phyloP scores from a whole-genome alignment of 2,329 filamentous ascomycete species.

The Zalaria sp. region DNA sequence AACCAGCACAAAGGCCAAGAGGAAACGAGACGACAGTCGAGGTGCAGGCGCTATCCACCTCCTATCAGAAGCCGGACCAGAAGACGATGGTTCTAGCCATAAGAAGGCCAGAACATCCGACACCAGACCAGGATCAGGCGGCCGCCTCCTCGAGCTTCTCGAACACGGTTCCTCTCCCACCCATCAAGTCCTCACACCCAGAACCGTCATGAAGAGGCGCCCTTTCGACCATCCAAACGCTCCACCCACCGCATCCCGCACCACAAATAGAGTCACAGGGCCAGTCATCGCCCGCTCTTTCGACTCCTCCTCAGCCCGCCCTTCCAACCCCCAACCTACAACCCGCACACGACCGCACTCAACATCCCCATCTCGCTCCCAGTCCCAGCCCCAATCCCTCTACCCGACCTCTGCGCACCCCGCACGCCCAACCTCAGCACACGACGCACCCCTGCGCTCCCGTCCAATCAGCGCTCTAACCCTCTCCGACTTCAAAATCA shows the following conservation, averaged over 20 bases:
- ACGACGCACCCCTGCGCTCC: constrained; percentile 38
- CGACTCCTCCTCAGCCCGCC: too few species aligned
- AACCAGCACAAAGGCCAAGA: not conserved
- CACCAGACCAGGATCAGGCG: not conserved
- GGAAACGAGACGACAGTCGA: constrained; percentile 1
- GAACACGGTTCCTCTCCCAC: not conserved
- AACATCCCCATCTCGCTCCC: too few species aligned
- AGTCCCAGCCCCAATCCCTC: too few species aligned
- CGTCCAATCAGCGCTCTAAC: constrained; percentile 44
- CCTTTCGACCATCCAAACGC: too few species aligned
- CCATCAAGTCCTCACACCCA: not conserved
- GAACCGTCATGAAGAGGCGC: not conserved
- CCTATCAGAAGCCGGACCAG: constrained; percentile 6
- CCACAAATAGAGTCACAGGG: too few species aligned
- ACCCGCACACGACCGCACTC: too few species aligned
- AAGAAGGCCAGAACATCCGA: constrained; percentile 1
- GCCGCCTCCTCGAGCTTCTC: not conserved
- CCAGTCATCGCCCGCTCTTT: too few species aligned
- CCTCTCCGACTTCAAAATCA: constrained; percentile 68
- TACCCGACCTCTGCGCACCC: too few species aligned
- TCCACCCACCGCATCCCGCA: too few species aligned
- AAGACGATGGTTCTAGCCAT: not conserved
- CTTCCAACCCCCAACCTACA: too few species aligned
- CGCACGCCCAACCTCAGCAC: constrained; percentile 11
- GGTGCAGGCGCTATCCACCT: constrained; percentile 3